Percentiles rank a stretch among this genome's conserved stretches.
These are phyloP conservation scores for Bondarzewia mesenterica DNA, from an alignment of 1,284 basidiomycete genomes.

Conservation along the genomic window DNA sequence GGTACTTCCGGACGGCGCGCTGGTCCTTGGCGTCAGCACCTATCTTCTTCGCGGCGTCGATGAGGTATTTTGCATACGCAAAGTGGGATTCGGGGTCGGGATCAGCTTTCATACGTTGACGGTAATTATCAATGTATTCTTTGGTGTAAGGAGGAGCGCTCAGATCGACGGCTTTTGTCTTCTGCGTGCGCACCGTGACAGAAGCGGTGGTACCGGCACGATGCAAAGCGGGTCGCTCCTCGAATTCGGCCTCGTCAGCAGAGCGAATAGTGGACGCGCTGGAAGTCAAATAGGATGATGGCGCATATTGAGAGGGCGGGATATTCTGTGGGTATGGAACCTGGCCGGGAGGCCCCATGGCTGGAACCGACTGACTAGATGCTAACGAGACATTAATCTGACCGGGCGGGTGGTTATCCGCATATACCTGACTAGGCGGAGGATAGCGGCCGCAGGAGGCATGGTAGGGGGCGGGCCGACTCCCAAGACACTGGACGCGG, in stretches of 20 bases:
- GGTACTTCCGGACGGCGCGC: conserved; percentile 80
- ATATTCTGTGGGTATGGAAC: background rate
- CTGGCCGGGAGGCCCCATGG: conserved; percentile 5
- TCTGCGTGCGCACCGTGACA: conserved; percentile 53
- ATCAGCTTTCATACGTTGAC: conserved; percentile 93
- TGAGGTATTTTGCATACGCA: conserved; percentile 93
- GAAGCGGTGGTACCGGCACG: conserved; percentile 51
- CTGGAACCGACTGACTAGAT: conserved; percentile 8
- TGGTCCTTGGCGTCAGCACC: conserved; percentile 69
- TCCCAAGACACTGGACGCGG: conserved; percentile 77
- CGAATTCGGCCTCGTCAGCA: conserved; percentile 35
- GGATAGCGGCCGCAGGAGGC: conserved; percentile 7
- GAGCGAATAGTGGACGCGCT: conserved; percentile 19
- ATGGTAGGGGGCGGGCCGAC: conserved; percentile 41
- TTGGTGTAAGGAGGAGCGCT: conserved; percentile 89
- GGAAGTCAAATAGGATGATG: conserved; percentile 21
- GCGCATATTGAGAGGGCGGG: conserved; percentile 5
- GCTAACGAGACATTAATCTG: background rate
- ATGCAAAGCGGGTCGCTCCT: conserved; percentile 46
- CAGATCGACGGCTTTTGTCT: conserved; percentile 79
- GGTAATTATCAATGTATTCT: conserved; percentile 95
- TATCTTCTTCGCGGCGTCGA: conserved; percentile 96
- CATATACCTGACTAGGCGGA: conserved; percentile 4
- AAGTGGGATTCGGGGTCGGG: conserved; percentile 99
- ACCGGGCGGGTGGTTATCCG: background rate